Evolutionary conservation across 2,329 filamentous ascomycete species (phyloP).

Genomic region (Dactylella cylindrospora): DNA sequence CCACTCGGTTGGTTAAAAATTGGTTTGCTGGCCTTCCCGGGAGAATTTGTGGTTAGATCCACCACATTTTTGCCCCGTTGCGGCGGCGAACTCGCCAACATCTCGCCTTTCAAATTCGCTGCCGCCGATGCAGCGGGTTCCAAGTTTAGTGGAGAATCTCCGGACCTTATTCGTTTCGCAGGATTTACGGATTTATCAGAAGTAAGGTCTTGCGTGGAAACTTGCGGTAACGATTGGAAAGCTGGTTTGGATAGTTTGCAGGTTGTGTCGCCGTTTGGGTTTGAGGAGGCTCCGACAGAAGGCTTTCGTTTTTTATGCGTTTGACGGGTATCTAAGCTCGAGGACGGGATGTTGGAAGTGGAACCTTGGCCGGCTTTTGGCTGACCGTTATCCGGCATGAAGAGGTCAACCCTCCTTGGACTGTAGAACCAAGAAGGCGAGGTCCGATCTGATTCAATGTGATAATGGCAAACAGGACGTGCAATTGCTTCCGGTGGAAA

Average conservation of each 20-base stretch:
- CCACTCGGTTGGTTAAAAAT: conserved; percentile 27
- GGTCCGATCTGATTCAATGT: no score
- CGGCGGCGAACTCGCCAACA: conserved; percentile 37
- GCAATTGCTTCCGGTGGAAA: no score
- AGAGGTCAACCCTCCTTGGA: conserved; percentile 8
- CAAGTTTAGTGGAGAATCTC: conserved; percentile 25
- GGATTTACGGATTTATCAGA: conserved; percentile 23
- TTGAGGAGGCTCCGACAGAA: conserved; percentile 15
- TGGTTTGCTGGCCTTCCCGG: conserved; percentile 10
- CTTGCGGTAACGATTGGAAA: conserved; percentile 5
- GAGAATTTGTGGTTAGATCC: conserved; percentile 23
- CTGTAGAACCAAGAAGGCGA: no score
- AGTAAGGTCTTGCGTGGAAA: background rate
- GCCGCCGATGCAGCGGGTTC: conserved; percentile 9
- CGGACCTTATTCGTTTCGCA: conserved; percentile 36
- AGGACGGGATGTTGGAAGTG: conserved; percentile 25
- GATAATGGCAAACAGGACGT: no score
- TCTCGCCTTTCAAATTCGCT: conserved; percentile 11
- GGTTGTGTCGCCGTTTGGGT: conserved; percentile 15
- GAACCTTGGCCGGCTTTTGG: conserved; percentile 28
- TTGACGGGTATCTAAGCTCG: conserved; percentile 15
- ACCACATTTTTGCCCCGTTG: conserved; percentile 22
- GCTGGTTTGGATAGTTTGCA: conserved; percentile 11
- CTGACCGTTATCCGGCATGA: conserved; percentile 38
- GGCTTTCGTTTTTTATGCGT: conserved; percentile 38